Conservation (phyloP, 495 filamentous ascomycete genomes). For the Aspergillus mulundensis region DNA sequence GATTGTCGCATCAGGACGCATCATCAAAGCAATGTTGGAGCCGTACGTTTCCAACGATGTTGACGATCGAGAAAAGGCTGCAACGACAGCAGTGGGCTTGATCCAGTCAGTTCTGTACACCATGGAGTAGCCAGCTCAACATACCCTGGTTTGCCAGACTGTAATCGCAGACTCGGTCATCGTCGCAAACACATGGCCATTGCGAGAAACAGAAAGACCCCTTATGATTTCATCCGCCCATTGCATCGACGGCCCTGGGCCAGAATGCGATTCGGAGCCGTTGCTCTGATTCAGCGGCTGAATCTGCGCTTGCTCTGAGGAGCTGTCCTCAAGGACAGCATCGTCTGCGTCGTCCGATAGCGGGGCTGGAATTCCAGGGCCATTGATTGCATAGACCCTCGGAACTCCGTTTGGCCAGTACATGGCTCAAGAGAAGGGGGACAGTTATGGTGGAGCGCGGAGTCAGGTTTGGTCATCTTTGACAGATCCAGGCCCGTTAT, state of each 20-base stretch:
- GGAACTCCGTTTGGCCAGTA: constrained; percentile 96
- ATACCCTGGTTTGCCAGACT: constrained; percentile 93
- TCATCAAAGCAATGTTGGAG: constrained; percentile 72
- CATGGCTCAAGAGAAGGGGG: constrained; percentile 57
- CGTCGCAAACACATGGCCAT: constrained; percentile 82
- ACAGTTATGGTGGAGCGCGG: constrained; percentile 24
- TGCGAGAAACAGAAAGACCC: constrained; percentile 72
- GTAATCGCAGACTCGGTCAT: constrained; percentile 79
- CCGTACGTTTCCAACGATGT: constrained; percentile 80
- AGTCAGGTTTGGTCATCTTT: constrained; percentile 44
- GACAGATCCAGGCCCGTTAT: constrained; percentile 11
- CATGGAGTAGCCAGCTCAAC: constrained; percentile 14
- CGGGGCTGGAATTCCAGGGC: constrained; percentile 38
- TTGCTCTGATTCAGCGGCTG: constrained; percentile 9
- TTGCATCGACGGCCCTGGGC: constrained; percentile 21
- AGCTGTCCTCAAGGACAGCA: constrained; percentile 11
- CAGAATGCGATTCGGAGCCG: constrained; percentile 16
- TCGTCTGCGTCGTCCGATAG: constrained; percentile 33
- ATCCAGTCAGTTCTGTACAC: constrained; percentile 28
- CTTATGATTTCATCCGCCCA: constrained; percentile 60
- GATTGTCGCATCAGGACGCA: constrained; percentile 88
- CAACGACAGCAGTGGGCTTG: constrained; percentile 86
- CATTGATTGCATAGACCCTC: constrained; percentile 77
- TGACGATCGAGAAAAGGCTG: constrained; percentile 74
- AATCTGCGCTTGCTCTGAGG: constrained; percentile 13